phyloP scores from a whole-genome alignment of 2,329 filamentous ascomycete species.

The Xylariales sp. region DNA sequence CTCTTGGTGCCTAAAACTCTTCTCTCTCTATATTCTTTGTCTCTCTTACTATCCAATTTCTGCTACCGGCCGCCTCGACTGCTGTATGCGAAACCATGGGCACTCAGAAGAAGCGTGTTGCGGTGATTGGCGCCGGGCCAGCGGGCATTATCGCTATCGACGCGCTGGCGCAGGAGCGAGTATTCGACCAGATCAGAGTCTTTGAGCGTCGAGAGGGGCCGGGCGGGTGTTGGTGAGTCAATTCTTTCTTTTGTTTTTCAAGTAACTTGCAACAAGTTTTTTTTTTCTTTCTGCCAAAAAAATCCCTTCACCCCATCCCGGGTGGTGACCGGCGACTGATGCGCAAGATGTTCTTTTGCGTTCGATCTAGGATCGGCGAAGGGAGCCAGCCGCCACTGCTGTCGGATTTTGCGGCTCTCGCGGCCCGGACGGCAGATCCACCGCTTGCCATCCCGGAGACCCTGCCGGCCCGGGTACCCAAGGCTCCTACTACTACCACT shows the following conservation, averaged over 20 bases:
- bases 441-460: slow-evolving; percentile 39
- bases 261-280: no score
- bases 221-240: slow-evolving; percentile 60
- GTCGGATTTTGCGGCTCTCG: slow-evolving; percentile 40
- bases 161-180: slow-evolving; percentile 53
- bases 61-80: no score
- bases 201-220: slow-evolving; percentile 57
- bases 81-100: no score
- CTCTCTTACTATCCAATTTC: no score
- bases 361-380: no score
- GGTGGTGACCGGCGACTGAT: no score
- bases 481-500: no score
- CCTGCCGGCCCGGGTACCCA: slow-evolving; percentile 42
- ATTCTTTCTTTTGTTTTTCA: background rate
- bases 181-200: slow-evolving; percentile 54
- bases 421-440: slow-evolving; percentile 44
- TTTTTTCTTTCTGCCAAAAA: no score
- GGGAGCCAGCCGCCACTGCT: slow-evolving; percentile 30
- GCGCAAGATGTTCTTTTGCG: no score
- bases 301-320: no score
- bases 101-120: slow-evolving; percentile 33
- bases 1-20: no score
- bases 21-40: no score
- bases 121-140: slow-evolving; percentile 58
- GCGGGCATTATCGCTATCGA: slow-evolving; percentile 57